A percentile compares a stretch with the other conserved stretches of the same genome.
phyloP scores from a whole-genome alignment of 768 basidiomycete genomes.

The Kwoniella botswanensis region DNA sequence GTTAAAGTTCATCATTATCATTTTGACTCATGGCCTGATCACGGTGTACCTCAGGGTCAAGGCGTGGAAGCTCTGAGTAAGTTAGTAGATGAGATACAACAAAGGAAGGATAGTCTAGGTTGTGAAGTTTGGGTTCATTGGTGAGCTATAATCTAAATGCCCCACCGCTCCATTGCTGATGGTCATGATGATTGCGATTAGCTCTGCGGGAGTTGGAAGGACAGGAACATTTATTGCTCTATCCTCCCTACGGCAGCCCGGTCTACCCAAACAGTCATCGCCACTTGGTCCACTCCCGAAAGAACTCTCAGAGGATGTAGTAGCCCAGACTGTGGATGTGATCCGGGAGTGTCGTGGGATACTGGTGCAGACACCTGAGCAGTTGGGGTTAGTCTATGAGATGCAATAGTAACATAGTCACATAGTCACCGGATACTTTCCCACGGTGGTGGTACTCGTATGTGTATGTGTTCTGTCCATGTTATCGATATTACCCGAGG shows the following conservation, averaged over 20 bases:
- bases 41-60: slow-evolving; percentile 48
- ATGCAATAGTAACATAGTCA: slow-evolving; percentile 18
- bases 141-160: slow-evolving; percentile 25
- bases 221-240: slow-evolving; percentile 58
- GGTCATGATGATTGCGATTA: slow-evolving; percentile 9
- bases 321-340: slow-evolving; percentile 50
- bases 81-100: slow-evolving; percentile 33
- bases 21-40: slow-evolving; percentile 55
- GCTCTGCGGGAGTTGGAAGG: slow-evolving; percentile 58
- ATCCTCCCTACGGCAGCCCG: slow-evolving; percentile 43
- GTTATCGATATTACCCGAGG: slow-evolving; percentile 5
- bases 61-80: slow-evolving; percentile 35
- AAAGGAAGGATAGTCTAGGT: slow-evolving; percentile 25
- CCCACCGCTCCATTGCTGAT: not conserved
- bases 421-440: not conserved
- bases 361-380: slow-evolving; percentile 49
- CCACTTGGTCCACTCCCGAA: slow-evolving; percentile 46
- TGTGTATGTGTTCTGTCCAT: not conserved
- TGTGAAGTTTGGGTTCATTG: slow-evolving; percentile 58
- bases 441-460: not conserved
- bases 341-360: slow-evolving; percentile 52
- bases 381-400: slow-evolving; percentile 50
- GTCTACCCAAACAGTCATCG: slow-evolving; percentile 16
- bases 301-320: slow-evolving; percentile 35
- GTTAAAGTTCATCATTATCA: slow-evolving; percentile 45